Base-by-base conservation (phyloP, 805 yeast species). In the Cyberlindnera lachancei region DNA sequence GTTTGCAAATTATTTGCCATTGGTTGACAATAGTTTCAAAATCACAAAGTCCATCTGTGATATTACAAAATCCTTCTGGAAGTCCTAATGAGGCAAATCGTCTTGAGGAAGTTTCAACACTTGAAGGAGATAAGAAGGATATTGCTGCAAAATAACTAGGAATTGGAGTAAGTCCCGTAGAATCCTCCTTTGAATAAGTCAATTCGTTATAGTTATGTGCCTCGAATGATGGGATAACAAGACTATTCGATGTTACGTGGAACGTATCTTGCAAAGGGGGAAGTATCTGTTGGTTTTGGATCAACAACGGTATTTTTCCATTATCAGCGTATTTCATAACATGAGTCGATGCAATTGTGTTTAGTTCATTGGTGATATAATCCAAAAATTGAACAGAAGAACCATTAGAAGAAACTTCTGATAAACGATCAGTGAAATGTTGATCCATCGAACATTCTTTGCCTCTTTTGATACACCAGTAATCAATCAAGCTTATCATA, bases 181-280 rank as follows among this genome's bases (percentile, higher is more conserved):
- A 15, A 21, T 34, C 39, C n/a, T n/a, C n/a, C 26, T 40, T 40
- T 17, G 25, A 33, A 23, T 37, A 40, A n/a, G 44, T 32, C 18
- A 40, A 27, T 25, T 40, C 44, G 12, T 37, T 30, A 16, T 37
- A 40, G 23, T 17, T 33, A 7, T 36, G 34, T 6, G 39, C 44
- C 11, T 40, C 34, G 25, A 37, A 40, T n/a, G 26, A 25, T n/a
- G 44, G 41, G 11, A 40, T 37, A 26, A 40, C 25, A n/a, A 37
- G 3, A 20, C 24, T 32, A 7, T n/a, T 24, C 3, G 38, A 31
- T 13, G 25, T 23, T 14, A 40, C 29, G 9, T 18, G 24, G 20
- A 40, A 15, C 6, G 39, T 19, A 24, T 40, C 44, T 5, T 26
- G 26, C 25, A 40, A 21, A 4, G 38, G 27, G 4, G 23, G 18